These are phyloP conservation scores for Bonia amplexicaulis DNA, from an alignment of 176 grass and related monocot species.

Conservation along the genomic window DNA sequence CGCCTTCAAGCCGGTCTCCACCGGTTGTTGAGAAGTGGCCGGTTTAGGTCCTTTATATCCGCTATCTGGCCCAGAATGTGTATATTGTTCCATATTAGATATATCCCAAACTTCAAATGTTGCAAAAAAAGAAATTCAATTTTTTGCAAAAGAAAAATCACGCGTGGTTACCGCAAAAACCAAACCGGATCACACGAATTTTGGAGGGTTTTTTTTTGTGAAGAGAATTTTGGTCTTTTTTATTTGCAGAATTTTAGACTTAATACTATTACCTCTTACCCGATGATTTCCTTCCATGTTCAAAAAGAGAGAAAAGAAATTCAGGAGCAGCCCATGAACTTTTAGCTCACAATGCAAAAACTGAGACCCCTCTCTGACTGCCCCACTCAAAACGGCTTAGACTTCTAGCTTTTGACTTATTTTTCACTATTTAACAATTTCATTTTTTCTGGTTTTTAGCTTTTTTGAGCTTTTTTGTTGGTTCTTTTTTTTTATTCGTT, in stretches of 20 bases:
- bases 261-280: not conserved
- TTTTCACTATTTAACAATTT: no score
- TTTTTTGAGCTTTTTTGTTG: no score
- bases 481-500: no score
- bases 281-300: not conserved
- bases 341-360: not conserved
- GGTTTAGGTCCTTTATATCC: not conserved
- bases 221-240: no score
- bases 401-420: no score
- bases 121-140: no score
- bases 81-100: not conserved
- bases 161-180: no score
- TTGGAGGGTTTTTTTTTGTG: not conserved
- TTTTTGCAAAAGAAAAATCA: no score
- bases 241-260: not conserved
- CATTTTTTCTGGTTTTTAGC: no score
- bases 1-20: no score
- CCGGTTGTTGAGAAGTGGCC: not conserved
- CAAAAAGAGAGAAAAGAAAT: not conserved
- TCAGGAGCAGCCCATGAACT: not conserved
- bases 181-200: not conserved
- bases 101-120: not conserved
- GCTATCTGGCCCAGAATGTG: not conserved
- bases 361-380: not conserved
- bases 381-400: no score